Evolutionary conservation across 164 flowering plant genomes (phyloP).

Genomic region (Warburgia ugandensis): DNA sequence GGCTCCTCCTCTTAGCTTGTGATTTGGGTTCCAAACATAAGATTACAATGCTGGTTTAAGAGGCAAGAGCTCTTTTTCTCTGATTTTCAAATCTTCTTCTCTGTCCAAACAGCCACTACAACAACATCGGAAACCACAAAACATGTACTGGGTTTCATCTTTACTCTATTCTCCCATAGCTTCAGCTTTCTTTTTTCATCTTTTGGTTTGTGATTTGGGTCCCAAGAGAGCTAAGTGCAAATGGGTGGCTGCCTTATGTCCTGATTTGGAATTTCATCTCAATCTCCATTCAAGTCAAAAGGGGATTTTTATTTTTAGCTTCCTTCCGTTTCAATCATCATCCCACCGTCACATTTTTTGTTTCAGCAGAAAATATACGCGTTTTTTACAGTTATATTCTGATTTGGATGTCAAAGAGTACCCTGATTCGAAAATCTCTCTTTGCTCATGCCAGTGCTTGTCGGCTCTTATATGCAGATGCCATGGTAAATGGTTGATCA

Average conservation of each 20-base stretch:
- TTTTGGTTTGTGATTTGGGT: not conserved
- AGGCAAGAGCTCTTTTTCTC: not conserved
- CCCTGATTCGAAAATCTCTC: too few relatives aligned
- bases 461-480: too few relatives aligned
- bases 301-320: too few relatives aligned
- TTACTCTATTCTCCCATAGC: not conserved
- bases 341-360: too few relatives aligned
- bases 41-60: not conserved
- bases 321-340: too few relatives aligned
- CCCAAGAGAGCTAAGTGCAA: not conserved
- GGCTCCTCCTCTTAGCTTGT: not conserved
- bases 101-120: not conserved
- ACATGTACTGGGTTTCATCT: not conserved
- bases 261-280: not conserved
- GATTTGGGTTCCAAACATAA: constrained; percentile 1
- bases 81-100: too few relatives aligned
- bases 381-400: too few relatives aligned
- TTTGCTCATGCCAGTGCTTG: too few relatives aligned
- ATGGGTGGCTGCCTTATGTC: not conserved
- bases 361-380: too few relatives aligned
- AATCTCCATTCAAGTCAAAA: not conserved
- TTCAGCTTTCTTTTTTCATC: not conserved
- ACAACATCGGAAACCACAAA: too few relatives aligned
- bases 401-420: too few relatives aligned
- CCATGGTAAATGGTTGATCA: too few relatives aligned